These are phyloP conservation scores for Chaetoscypha palmicola DNA, from an alignment of 2,329 filamentous ascomycete species.

Conservation along the genomic window DNA sequence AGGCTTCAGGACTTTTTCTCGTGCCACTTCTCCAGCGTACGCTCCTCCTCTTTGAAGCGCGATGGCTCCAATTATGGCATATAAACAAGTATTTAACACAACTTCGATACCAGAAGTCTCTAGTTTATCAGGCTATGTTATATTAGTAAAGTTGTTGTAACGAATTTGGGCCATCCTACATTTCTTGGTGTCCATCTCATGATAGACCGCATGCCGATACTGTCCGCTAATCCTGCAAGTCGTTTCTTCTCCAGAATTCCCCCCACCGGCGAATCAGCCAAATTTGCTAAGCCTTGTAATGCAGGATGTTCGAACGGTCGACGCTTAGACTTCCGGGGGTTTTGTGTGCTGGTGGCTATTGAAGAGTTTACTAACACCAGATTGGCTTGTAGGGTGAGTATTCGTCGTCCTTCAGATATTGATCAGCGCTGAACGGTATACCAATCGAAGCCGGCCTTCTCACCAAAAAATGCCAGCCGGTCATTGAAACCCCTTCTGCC, in stretches of 20 bases:
- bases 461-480: slow-evolving; percentile 81
- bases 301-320: slow-evolving; percentile 63
- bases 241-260: slow-evolving; percentile 57
- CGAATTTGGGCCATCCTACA: slow-evolving; percentile 45
- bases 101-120: slow-evolving; percentile 64
- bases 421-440: slow-evolving; percentile 15
- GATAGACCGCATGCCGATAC: slow-evolving; percentile 66
- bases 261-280: slow-evolving; percentile 54
- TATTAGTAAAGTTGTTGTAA: slow-evolving; percentile 17
- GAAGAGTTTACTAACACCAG: slow-evolving; percentile 49
- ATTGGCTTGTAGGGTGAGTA: slow-evolving; percentile 54
- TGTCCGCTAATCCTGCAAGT: slow-evolving; percentile 59
- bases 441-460: slow-evolving; percentile 17
- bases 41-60: slow-evolving; percentile 81
- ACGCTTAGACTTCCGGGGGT: slow-evolving; percentile 40
- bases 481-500: slow-evolving; percentile 93
- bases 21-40: slow-evolving; percentile 65
- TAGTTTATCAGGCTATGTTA: slow-evolving; percentile 55
- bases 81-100: slow-evolving; percentile 70
- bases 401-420: slow-evolving; percentile 45
- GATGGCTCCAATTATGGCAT: slow-evolving; percentile 81
- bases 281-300: slow-evolving; percentile 65
- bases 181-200: slow-evolving; percentile 83
- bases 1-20: slow-evolving; percentile 48
- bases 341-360: slow-evolving; percentile 26